Percentiles rank a stretch among this genome's conserved stretches.
These are phyloP conservation scores for Styphnolobium japonicum DNA, from an alignment of 306 rosid genomes.

Conservation along the genomic window DNA sequence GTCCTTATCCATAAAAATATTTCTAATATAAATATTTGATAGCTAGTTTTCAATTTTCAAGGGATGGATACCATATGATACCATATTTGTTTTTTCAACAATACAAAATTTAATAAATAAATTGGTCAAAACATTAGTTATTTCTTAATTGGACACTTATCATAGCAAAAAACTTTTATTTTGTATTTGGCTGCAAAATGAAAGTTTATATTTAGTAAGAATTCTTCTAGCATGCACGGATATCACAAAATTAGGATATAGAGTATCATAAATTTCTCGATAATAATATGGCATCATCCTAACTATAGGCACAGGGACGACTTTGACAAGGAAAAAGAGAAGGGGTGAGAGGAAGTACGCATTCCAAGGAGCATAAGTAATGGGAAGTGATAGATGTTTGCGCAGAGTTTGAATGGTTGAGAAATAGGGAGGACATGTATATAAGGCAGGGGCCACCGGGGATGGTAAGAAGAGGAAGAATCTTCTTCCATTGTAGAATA, in stretches of 20 bases:
- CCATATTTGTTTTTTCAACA: too few species aligned
- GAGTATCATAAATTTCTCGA: not conserved
- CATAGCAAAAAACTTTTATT: too few species aligned
- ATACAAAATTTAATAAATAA: too few species aligned
- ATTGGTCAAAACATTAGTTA: too few species aligned
- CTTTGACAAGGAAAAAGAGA: not conserved
- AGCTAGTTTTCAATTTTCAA: too few species aligned
- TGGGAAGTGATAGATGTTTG: not conserved
- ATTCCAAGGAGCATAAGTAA: conserved; percentile 20
- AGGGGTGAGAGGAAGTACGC: conserved; percentile 16
- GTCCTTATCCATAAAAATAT: not conserved
- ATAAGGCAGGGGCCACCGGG: not conserved
- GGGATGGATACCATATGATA: too few species aligned
- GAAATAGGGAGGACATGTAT: not conserved
- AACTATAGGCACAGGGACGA: not conserved
- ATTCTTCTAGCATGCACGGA: too few species aligned
- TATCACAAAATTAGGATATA: not conserved
- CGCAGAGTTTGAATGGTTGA: not conserved
- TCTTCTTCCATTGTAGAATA: conserved; percentile 17
- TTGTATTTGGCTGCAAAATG: too few species aligned
- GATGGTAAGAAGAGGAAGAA: conserved; percentile 13
- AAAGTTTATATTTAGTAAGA: too few species aligned
- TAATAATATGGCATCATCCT: not conserved
- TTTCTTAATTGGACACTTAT: too few species aligned
- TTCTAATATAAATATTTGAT: too few species aligned